Evolutionary conservation across 139 green algal genomes (phyloP).

Genomic region (Ostreobium quekettii): DNA sequence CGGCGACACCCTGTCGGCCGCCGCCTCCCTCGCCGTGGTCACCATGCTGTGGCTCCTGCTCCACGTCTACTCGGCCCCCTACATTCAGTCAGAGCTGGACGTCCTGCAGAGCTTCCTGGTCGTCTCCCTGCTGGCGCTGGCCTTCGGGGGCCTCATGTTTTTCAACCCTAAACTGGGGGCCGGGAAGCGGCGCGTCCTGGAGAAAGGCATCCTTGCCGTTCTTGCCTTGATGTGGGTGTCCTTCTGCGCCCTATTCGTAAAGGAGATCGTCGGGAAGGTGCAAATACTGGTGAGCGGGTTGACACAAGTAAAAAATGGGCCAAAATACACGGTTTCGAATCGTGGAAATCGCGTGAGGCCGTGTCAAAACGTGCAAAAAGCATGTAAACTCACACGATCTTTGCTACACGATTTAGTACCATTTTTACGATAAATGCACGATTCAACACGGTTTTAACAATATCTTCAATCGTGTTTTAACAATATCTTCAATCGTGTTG

Average conservation of each 20-base stretch:
- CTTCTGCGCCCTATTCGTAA: constrained; percentile 7
- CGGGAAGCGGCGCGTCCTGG: not conserved
- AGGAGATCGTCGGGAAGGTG: constrained; percentile 5
- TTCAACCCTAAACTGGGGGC: constrained; percentile 12
- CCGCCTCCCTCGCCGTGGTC: constrained; percentile 10
- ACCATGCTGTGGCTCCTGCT: constrained; percentile 10
- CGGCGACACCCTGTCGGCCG: no score
- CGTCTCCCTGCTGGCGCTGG: not conserved
- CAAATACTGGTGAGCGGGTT: no score
- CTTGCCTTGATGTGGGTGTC: not conserved
- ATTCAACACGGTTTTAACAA: no score
- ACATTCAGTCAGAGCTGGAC: constrained; percentile 12
- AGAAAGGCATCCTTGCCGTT: not conserved
- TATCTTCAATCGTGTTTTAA: no score
- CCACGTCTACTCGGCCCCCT: constrained; percentile 15
- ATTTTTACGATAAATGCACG: no score
- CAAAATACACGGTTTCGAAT: no score
- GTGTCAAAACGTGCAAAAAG: no score
- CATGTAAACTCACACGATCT: no score
- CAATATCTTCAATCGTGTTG: no score
- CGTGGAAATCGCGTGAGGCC: no score
- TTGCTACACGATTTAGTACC: no score
- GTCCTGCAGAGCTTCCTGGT: constrained; percentile 15
- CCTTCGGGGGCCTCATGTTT: constrained; percentile 19
- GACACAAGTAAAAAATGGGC: no score